phyloP scores from a whole-genome alignment of 768 basidiomycete genomes.

The Psilocybe azurescens region DNA sequence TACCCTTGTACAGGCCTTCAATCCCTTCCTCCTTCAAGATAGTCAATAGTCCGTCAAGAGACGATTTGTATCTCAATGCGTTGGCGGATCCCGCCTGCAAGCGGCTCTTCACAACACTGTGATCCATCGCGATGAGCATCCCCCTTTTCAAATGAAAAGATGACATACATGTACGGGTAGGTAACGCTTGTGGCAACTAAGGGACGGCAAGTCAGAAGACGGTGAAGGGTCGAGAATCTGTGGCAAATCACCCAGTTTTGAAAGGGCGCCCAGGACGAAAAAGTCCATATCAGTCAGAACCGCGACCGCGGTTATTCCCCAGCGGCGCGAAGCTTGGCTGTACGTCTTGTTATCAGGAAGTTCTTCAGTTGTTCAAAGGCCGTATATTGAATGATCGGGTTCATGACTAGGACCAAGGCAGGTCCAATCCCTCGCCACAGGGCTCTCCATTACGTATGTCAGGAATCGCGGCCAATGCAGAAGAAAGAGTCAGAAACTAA shows the following conservation, averaged over 20 bases:
- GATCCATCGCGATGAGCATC: not conserved
- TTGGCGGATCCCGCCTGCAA: constrained; percentile 75
- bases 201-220: not conserved
- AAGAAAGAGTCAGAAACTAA: constrained; percentile 24
- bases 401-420: constrained; percentile 91
- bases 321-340: constrained; percentile 52
- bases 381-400: constrained; percentile 95
- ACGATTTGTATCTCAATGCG: constrained; percentile 75
- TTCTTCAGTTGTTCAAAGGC: constrained; percentile 97
- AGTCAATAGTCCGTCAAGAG: constrained; percentile 75
- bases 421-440: constrained; percentile 95
- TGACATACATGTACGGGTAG: constrained; percentile 53
- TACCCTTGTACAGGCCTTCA: constrained; percentile 86
- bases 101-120: constrained; percentile 76
- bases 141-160: not conserved
- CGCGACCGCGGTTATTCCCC: constrained; percentile 48
- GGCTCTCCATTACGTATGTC: constrained; percentile 43
- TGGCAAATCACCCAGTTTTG: constrained; percentile 73
- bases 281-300: constrained; percentile 85
- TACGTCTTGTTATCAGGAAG: constrained; percentile 66
- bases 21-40: constrained; percentile 83
- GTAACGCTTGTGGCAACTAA: constrained; percentile 54
- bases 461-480: not conserved
- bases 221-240: not conserved
- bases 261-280: constrained; percentile 93